Conservation (phyloP, 1,139 yeast species). For the Pichia sp. region DNA sequence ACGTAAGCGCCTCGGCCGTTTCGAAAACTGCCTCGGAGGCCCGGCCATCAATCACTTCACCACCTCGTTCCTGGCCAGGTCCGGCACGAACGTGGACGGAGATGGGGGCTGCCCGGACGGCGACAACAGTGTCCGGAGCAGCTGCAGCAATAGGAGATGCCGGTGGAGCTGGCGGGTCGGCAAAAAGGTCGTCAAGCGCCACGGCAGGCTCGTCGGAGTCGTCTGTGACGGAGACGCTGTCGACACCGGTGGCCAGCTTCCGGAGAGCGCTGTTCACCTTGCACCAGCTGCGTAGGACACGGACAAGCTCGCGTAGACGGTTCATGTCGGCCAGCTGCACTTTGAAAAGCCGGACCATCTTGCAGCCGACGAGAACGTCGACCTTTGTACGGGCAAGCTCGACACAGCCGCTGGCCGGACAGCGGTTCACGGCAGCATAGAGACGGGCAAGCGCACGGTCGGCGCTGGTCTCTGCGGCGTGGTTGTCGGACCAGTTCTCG, state of each 20-base stretch:
- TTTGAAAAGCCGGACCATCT: conserved; percentile 26
- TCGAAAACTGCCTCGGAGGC: neutral
- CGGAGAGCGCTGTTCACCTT: conserved; percentile 11
- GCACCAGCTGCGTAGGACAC: conserved; percentile 27
- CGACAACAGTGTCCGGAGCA: neutral
- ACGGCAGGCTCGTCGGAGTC: neutral
- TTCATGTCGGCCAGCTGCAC: conserved; percentile 22
- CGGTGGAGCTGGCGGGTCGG: neutral
- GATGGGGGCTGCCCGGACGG: neutral
- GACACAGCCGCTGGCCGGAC: neutral
- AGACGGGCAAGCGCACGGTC: neutral
- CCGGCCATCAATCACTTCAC: neutral
- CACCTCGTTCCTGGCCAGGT: neutral
- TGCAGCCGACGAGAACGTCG: conserved; percentile 25
- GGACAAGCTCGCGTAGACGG: conserved; percentile 19
- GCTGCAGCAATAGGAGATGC: neutral
- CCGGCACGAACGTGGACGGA: neutral
- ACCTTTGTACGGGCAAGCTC: neutral
- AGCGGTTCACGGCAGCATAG: neutral
- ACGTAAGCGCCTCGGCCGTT: neutral
- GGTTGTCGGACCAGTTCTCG: conserved; percentile 16
- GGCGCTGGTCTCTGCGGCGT: neutral
- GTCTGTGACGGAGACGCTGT: neutral
- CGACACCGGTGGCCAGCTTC: neutral
- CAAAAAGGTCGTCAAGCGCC: neutral